Conservation (phyloP, 2,329 filamentous ascomycete genomes). For the Fusarium sacchari region DNA sequence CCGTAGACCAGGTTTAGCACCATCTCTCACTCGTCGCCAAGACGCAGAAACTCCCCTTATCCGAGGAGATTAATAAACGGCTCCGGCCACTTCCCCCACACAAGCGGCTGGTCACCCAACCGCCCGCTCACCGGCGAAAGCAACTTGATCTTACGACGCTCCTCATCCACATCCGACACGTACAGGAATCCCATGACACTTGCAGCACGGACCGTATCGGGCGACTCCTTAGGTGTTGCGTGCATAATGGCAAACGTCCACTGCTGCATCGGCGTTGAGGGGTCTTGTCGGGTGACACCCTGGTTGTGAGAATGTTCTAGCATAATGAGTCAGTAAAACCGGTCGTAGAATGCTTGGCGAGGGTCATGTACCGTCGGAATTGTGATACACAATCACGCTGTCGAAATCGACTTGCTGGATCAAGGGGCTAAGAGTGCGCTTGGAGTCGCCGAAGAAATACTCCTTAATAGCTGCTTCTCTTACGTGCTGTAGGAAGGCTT, state of each 20-base stretch:
- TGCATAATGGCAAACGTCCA: constrained; percentile 87
- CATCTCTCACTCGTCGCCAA: not conserved
- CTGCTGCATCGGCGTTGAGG: constrained; percentile 77
- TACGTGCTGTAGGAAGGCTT: constrained; percentile 75
- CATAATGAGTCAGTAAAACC: constrained; percentile 19
- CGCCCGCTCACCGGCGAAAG: constrained; percentile 85
- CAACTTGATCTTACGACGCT: constrained; percentile 81
- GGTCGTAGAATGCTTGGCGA: not conserved
- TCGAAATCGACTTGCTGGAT: constrained; percentile 86
- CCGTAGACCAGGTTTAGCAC: not conserved
- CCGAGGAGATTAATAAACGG: constrained; percentile 81
- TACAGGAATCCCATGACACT: constrained; percentile 94
- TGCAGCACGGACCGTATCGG: constrained; percentile 79
- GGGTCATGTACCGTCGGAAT: constrained; percentile 65
- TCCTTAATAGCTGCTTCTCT: constrained; percentile 83
- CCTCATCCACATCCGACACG: constrained; percentile 89
- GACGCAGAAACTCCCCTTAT: constrained; percentile 28
- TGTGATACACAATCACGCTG: constrained; percentile 77
- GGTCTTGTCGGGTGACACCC: constrained; percentile 71
- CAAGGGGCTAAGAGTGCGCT: constrained; percentile 83
- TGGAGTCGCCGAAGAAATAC: constrained; percentile 91
- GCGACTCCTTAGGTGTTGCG: constrained; percentile 73
- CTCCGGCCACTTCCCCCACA: constrained; percentile 90
- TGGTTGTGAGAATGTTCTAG: constrained; percentile 47
- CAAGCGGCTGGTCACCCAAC: constrained; percentile 80